phyloP scores from a whole-genome alignment of 2,329 filamentous ascomycete species.

The Metarhizium robertsii region DNA sequence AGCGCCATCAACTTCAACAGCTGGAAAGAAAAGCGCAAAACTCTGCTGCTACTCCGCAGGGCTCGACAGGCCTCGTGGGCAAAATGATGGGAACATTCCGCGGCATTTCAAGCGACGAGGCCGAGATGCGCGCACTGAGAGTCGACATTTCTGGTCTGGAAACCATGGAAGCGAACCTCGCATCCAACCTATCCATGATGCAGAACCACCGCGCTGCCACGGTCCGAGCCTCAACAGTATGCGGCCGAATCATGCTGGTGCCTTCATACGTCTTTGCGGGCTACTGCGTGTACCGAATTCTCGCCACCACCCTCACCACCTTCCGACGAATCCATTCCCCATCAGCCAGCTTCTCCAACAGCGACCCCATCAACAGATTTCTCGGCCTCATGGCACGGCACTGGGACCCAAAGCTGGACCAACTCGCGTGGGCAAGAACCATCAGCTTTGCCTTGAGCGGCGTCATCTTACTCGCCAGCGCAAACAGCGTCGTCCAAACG shows the following conservation, averaged over 20 bases:
- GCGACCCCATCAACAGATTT: constrained; percentile 77
- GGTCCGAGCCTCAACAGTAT: constrained; percentile 54
- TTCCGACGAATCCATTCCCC: constrained; percentile 42
- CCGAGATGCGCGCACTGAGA: constrained; percentile 53
- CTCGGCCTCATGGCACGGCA: constrained; percentile 72
- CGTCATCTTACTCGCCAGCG: constrained; percentile 71
- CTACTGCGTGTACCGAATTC: constrained; percentile 79
- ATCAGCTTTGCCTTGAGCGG: constrained; percentile 79
- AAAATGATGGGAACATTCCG: constrained; percentile 66
- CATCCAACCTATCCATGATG: constrained; percentile 54
- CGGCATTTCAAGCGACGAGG: constrained; percentile 49
- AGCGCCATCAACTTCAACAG: constrained; percentile 61
- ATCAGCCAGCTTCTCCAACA: constrained; percentile 49
- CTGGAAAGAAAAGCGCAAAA: constrained; percentile 50
- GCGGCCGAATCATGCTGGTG: constrained; percentile 55
- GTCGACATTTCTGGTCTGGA: constrained; percentile 73
- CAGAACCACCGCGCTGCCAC: constrained; percentile 54
- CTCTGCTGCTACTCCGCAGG: constrained; percentile 28
- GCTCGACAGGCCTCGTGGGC: constrained; percentile 50
- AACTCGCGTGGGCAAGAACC: constrained; percentile 72
- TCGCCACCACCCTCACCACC: constrained; percentile 60
- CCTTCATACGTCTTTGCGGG: constrained; percentile 61
- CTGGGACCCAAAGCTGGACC: constrained; percentile 76
- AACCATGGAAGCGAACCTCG: constrained; percentile 66
- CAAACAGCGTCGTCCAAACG: constrained; percentile 77